Conservation (phyloP, 345 rosid species). For the Laguncularia racemosa region DNA sequence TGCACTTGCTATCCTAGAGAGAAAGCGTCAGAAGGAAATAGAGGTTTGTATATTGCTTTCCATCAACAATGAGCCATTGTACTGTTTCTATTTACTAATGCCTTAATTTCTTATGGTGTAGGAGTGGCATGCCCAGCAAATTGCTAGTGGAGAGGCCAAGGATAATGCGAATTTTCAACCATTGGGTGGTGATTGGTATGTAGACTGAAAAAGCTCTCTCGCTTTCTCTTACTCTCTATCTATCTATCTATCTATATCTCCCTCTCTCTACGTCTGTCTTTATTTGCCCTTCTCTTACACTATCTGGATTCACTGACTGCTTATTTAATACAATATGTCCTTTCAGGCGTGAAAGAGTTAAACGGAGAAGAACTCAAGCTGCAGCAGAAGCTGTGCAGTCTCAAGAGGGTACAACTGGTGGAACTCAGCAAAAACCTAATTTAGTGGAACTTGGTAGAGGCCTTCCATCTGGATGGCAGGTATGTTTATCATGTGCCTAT, state of each 20-base stretch:
- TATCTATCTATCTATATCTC: not conserved
- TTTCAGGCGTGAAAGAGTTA: constrained; percentile 87
- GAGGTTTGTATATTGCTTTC: constrained; percentile 33
- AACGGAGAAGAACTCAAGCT: constrained; percentile 59
- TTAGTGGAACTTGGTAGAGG: constrained; percentile 38
- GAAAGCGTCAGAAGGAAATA: constrained; percentile 73
- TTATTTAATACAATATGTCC: not conserved
- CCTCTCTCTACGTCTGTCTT: no score
- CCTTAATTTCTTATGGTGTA: constrained; percentile 20
- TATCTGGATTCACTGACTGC: not conserved
- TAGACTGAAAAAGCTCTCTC: not conserved
- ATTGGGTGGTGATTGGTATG: constrained; percentile 89
- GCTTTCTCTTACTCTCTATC: not conserved
- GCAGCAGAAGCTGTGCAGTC: constrained; percentile 34
- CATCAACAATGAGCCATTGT: not conserved
- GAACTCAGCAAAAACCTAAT: constrained; percentile 36
- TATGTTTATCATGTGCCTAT: constrained; percentile 5
- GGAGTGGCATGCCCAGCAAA: constrained; percentile 86
- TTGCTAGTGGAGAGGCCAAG: constrained; percentile 88
- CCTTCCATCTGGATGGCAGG: constrained; percentile 94
- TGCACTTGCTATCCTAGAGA: constrained; percentile 56
- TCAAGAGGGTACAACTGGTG: constrained; percentile 19
- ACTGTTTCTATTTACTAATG: not conserved
- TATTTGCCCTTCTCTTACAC: no score
- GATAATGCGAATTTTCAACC: constrained; percentile 98